Percentiles rank a stretch among this genome's conserved stretches.
phyloP scores from a whole-genome alignment of 208 protist genomes.

The Borovskyia barvae region DNA sequence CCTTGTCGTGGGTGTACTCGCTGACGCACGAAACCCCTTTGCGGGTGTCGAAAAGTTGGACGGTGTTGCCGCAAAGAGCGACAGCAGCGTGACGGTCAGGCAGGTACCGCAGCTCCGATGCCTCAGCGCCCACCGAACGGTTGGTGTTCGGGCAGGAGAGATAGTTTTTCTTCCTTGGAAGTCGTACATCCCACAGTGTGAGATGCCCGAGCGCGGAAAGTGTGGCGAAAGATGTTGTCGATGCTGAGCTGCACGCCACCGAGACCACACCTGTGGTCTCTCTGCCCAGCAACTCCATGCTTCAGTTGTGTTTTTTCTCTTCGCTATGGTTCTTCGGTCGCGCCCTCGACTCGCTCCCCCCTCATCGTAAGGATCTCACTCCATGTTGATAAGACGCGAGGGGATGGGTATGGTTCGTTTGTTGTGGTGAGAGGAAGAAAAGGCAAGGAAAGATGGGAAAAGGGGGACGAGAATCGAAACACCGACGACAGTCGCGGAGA shows the following conservation, averaged over 20 bases:
- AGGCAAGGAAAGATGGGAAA: too few species aligned
- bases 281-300: slow-evolving; percentile 53
- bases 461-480: too few species aligned
- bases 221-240: slow-evolving; percentile 42
- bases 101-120: slow-evolving; percentile 49
- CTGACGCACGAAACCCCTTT: slow-evolving; percentile 9
- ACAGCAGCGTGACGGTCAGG: slow-evolving; percentile 39
- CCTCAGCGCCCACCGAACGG: slow-evolving; percentile 4
- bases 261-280: slow-evolving; percentile 43
- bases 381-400: too few species aligned
- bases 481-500: background rate
- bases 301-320: background rate
- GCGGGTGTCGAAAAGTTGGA: slow-evolving; percentile 57
- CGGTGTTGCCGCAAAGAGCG: slow-evolving; percentile 37
- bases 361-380: background rate
- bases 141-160: slow-evolving; percentile 23
- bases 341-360: too few species aligned
- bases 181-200: slow-evolving; percentile 56
- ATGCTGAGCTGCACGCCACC: slow-evolving; percentile 26
- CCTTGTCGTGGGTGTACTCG: slow-evolving; percentile 35
- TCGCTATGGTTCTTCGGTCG: too few species aligned
- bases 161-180: slow-evolving; percentile 40
- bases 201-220: slow-evolving; percentile 36
- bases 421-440: too few species aligned
- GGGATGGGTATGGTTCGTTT: too few species aligned